A percentile compares a stretch with the other conserved stretches of the same genome.
These are phyloP conservation scores for Serendipita sp. DNA, from an alignment of 768 basidiomycete species.

Conservation along the genomic window DNA sequence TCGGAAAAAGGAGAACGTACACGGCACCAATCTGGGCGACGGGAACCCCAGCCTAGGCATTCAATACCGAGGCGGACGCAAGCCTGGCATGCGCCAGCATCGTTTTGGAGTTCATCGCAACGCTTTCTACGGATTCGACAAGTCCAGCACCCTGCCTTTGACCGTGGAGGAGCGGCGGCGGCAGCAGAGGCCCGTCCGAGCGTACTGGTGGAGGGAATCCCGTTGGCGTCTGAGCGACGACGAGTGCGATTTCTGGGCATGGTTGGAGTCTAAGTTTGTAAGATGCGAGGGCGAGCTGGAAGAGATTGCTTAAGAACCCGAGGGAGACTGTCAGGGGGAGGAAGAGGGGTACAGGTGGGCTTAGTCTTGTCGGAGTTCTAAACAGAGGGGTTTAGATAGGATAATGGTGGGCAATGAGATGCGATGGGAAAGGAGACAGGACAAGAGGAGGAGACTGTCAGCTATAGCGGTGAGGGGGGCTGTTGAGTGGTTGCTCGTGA, in stretches of 20 bases:
- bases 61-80: slow-evolving; percentile 66
- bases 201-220: too few species aligned
- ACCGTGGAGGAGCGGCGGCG: not conserved
- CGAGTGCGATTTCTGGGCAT: slow-evolving; percentile 1
- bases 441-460: too few species aligned
- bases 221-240: not conserved
- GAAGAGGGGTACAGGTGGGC: not conserved
- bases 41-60: slow-evolving; percentile 73
- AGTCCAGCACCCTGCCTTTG: slow-evolving; percentile 52
- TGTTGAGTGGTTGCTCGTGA: too few species aligned
- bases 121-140: slow-evolving; percentile 79
- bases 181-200: not conserved
- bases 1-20: not conserved
- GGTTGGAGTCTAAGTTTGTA: not conserved
- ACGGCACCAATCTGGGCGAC: slow-evolving; percentile 32
- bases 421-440: too few species aligned
- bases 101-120: slow-evolving; percentile 58
- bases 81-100: slow-evolving; percentile 49
- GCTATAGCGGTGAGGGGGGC: too few species aligned
- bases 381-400: not conserved
- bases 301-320: not conserved
- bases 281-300: too few species aligned
- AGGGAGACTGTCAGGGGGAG: not conserved
- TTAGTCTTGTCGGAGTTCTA: too few species aligned
- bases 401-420: too few species aligned